Evolutionary conservation across 2,329 filamentous ascomycete genomes (phyloP), one percentile per base, ranked within the genome.

Genomic region (Metarhizium guizhouense): DNA sequence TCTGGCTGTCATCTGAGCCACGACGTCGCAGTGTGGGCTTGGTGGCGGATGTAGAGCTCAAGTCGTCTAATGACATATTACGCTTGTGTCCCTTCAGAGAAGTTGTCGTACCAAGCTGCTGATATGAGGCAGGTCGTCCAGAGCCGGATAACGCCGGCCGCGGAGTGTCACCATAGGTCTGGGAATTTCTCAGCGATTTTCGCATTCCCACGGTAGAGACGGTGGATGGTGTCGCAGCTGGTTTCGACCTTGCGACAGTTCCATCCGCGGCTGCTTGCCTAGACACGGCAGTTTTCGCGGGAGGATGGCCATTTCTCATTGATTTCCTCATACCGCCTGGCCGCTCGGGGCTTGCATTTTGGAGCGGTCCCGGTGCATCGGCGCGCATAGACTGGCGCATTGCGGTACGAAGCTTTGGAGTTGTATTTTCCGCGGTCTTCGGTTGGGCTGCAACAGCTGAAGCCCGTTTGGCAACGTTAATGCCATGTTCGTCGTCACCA

Each of bases 1-100:
- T 95, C 48, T 89, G 85, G 63, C 86, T 90, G 32, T 81, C 85
- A 61, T 84, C 83, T 0, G 85, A 88, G 18, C 73, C 76, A 10
- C 74, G 79, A 2, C 85, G 79, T 56, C 74, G 72, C 8, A 83
- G 69, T 5, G 64, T 62, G 13, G 75, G 64, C 47, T 67, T 68
- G 38, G 63, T 57, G 30, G 59, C 55, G 42, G 62, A 55, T 43
- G 60, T 59, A 7, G 62, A 56, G 11, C 54, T 47, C 7, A 57
- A 54, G 40, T 61, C 57, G 16, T 69, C 65, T 16, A 61, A 61
- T 5, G 67, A 65, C 10, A 61, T 59, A 25, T 63, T 65, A 7
- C 62, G 63, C 29, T 62, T 64, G 16, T 63, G 58, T 7, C 54
- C 54, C 57, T 58, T 62, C 13, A 55, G 50, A 13, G 59, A 47